Conservation (phyloP, 768 basidiomycete species). For the Naematelia encephala region DNA sequence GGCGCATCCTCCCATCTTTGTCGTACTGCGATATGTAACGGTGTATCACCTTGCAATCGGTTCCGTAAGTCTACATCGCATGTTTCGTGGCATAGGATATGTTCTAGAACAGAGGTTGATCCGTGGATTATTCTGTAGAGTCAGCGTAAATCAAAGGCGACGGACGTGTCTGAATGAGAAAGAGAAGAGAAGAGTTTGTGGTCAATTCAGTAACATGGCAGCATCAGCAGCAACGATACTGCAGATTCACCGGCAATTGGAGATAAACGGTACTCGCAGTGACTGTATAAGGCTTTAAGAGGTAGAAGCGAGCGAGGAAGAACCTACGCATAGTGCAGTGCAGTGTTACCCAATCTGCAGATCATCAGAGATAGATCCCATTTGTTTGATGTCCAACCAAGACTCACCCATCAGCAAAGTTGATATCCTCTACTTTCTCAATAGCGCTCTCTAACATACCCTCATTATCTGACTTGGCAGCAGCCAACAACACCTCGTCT, state of each 20-base stretch:
- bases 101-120: slow-evolving; percentile 64
- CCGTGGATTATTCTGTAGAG: slow-evolving; percentile 56
- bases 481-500: slow-evolving; percentile 72
- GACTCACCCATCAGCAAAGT: slow-evolving; percentile 72
- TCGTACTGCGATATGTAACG: slow-evolving; percentile 66
- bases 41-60: slow-evolving; percentile 66
- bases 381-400: slow-evolving; percentile 16
- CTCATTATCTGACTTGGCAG: slow-evolving; percentile 70
- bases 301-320: too few relatives aligned
- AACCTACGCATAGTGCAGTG: slow-evolving; percentile 69
- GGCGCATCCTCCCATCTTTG: slow-evolving; percentile 57
- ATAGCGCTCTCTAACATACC: slow-evolving; percentile 65
- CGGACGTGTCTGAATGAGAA: too few relatives aligned
- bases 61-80: slow-evolving; percentile 82
- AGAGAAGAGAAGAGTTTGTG: too few relatives aligned
- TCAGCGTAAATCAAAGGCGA: background rate
- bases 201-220: too few relatives aligned
- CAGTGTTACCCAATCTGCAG: slow-evolving; percentile 70
- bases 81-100: slow-evolving; percentile 67
- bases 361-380: background rate
- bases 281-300: too few relatives aligned
- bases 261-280: too few relatives aligned
- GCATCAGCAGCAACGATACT: too few relatives aligned
- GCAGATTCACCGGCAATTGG: too few relatives aligned
- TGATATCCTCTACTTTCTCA: slow-evolving; percentile 61